Percentiles rank a stretch among this genome's conserved stretches.
These are phyloP conservation scores for Vaccinium vitisidaea DNA, from an alignment of 148 eudicot species.

Conservation along the genomic window DNA sequence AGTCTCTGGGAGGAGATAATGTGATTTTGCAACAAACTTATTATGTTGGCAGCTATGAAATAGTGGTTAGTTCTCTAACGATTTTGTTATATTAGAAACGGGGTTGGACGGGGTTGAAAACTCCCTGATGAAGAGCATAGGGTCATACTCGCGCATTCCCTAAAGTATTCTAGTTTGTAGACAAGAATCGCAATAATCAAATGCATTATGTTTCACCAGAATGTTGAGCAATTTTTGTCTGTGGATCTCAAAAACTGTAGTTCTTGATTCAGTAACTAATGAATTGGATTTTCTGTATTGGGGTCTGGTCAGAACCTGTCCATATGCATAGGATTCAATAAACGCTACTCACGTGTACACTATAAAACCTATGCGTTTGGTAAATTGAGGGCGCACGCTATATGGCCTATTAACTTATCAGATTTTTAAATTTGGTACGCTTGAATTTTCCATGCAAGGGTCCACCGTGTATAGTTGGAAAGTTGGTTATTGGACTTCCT, in stretches of 20 bases:
- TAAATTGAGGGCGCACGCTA: neutral
- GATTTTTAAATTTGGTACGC: neutral
- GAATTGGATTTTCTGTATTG: slow-evolving; percentile 3
- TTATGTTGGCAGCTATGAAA: slow-evolving; percentile 10
- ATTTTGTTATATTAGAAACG: neutral
- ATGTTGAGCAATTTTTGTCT: neutral
- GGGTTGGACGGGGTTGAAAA: neutral
- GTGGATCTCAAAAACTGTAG: neutral
- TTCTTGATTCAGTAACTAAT: neutral
- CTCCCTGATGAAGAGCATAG: neutral
- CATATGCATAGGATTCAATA: neutral
- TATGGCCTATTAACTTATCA: neutral
- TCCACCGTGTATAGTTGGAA: neutral
- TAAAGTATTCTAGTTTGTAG: neutral
- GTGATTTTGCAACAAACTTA: slow-evolving; percentile 5
- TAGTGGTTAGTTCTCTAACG: slow-evolving; percentile 6
- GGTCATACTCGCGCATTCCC: neutral
- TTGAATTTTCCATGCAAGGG: neutral
- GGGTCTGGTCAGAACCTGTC: neutral
- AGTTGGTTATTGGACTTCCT: neutral
- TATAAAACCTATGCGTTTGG: neutral
- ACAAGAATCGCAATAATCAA: neutral
- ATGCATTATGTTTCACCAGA: neutral
- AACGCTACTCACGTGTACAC: neutral
- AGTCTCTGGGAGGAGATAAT: slow-evolving; percentile 11